Percentiles rank a stretch among this genome's conserved stretches.
phyloP scores from a whole-genome alignment of 192 early-diverging fungal genomes.

The Coemansia reversa region DNA sequence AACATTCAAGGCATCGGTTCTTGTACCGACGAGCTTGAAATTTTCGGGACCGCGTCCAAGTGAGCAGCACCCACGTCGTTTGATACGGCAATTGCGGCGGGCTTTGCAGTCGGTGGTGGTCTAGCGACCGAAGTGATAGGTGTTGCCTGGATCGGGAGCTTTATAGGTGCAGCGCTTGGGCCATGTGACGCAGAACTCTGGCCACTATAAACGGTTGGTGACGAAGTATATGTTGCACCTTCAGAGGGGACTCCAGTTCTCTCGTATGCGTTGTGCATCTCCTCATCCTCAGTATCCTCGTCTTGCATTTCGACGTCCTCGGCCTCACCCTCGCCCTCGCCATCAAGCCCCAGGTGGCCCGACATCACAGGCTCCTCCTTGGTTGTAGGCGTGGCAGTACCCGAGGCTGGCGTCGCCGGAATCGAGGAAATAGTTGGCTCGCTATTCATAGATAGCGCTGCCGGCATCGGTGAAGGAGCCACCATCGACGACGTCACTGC shows the following conservation, averaged over 20 bases:
- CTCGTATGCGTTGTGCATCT: background rate
- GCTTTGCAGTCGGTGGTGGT: constrained; percentile 40
- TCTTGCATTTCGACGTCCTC: constrained; percentile 55
- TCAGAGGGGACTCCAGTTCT: background rate
- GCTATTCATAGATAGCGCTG: constrained; percentile 18
- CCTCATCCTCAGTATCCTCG: constrained; percentile 30
- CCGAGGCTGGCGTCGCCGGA: constrained; percentile 37
- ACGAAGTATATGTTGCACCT: background rate
- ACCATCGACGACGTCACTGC: constrained; percentile 3
- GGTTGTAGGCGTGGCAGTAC: constrained; percentile 26
- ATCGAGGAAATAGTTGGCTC: constrained; percentile 22
- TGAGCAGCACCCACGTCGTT: background rate
- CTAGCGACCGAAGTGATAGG: constrained; percentile 5
- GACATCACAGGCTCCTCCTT: constrained; percentile 14
- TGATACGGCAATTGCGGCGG: constrained; percentile 9
- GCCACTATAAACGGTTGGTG: background rate
- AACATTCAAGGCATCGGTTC: background rate
- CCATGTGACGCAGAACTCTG: background rate
- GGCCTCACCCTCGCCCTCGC: constrained; percentile 42
- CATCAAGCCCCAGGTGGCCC: constrained; percentile 5
- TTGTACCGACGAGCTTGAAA: background rate
- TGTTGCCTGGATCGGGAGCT: constrained; percentile 10
- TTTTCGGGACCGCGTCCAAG: background rate
- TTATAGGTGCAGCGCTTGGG: constrained; percentile 10
- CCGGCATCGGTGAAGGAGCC: constrained; percentile 23